Base-by-base conservation (phyloP, 225 moss, liverwort and hornwort genomes). In the Bryoerythrophyllum caledonicum region DNA sequence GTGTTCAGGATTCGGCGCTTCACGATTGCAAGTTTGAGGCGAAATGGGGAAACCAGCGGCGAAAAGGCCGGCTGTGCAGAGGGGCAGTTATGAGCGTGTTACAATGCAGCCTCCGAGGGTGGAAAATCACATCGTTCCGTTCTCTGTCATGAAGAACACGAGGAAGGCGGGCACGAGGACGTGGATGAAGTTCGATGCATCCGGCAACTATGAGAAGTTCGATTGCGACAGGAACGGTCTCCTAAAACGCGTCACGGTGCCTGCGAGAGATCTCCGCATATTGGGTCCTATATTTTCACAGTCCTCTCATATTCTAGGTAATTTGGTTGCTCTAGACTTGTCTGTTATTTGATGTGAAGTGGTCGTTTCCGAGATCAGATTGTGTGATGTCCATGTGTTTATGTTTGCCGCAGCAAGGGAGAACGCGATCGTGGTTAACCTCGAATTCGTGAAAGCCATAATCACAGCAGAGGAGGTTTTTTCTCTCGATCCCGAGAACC, bases 401-500 rank as follows among this genome's bases (percentile, higher is more conserved):
- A 71, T 66, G 28, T 73, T 71, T 77, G 44, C 75, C 72, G 26
- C 89, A 99, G 99, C 95, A 40, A 89, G 99, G 77, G 99, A 99
- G 78, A 86, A 89, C 16, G 91, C 95, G 38, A 99, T 99, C 90
- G 95, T 99, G 69, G 95, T 99, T 68, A 99, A 99, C 82, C 86
- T 99, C 65, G 99, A 99, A 81, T 99, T 93, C 68, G 88, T 99
- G 63, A 93, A 84, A 82, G 93, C 99, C 11, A 92, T 99, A 49
- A 89, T 99, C 46, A 99, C 95, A 54, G 93, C 99, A 35, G 95
- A 99, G 74, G 95, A 93, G 74, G 82, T 95, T 35, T 91, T 86
- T 82, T 72, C 95, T 72, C 90, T 99, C 41, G 95, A 95, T 52
- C 85, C 93, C 17, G 80, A 77, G 12, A 88, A 59, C 62, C 79